Conservation (phyloP, 2,329 filamentous ascomycete genomes). For the Fusarium luffae region DNA sequence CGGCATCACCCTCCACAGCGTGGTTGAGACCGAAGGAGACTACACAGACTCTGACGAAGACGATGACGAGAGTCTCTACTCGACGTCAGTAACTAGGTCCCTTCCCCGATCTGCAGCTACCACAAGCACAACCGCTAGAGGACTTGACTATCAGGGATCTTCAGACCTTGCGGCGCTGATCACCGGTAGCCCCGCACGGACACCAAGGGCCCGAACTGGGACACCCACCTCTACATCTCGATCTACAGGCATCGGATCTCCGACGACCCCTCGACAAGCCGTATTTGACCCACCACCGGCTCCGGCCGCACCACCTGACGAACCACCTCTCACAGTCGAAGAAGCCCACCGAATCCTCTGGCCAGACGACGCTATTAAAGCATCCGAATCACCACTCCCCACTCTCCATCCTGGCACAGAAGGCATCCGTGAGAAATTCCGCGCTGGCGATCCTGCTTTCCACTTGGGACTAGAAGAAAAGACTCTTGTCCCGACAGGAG, state of each 20-base stretch:
- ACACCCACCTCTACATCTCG: conserved; percentile 38
- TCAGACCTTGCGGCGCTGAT: conserved; percentile 26
- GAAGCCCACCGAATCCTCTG: conserved; percentile 55
- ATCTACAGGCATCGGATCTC: conserved; percentile 31
- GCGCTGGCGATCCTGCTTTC: conserved; percentile 50
- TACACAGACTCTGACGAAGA: conserved; percentile 44
- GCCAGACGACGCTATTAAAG: conserved; percentile 47
- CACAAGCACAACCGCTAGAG: conserved; percentile 23
- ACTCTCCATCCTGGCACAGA: conserved; percentile 33
- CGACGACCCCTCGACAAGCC: conserved; percentile 36
- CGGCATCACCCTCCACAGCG: conserved; percentile 47
- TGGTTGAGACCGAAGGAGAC: conserved; percentile 45
- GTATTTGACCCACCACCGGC: conserved; percentile 15
- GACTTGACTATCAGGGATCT: conserved; percentile 23
- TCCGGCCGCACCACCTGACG: conserved; percentile 33
- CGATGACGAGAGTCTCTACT: conserved; percentile 42
- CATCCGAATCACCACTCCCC: conserved; percentile 17
- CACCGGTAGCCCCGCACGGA: conserved; percentile 34
- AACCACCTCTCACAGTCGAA: conserved; percentile 53
- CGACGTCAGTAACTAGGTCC: conserved; percentile 33
- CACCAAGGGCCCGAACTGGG: conserved; percentile 30
- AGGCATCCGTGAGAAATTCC: conserved; percentile 55
- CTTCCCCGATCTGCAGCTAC: conserved; percentile 25
- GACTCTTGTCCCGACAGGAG: conserved; percentile 49
- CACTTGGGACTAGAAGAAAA: conserved; percentile 53